These are phyloP conservation scores for Ceratobasidium sp. DNA, from an alignment of 1,284 basidiomycete species.

Conservation along the genomic window DNA sequence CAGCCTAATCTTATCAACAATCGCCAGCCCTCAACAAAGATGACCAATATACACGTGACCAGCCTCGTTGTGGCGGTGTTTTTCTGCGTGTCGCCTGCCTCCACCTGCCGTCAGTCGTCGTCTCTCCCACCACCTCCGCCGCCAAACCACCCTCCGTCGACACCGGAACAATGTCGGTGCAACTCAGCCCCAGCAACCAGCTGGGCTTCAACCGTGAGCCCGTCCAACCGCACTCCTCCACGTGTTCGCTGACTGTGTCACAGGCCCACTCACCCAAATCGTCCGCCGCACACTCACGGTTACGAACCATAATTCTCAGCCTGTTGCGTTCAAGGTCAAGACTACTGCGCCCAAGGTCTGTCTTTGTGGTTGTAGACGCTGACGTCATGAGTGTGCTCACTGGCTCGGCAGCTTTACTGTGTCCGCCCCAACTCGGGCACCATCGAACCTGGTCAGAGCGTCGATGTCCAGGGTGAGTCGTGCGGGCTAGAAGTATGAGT, in stretches of 20 bases:
- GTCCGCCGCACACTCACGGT: constrained; percentile 91
- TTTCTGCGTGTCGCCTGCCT: constrained; percentile 39
- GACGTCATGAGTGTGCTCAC: background rate
- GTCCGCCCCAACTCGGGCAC: constrained; percentile 97
- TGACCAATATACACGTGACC: constrained; percentile 15
- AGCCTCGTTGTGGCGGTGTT: constrained; percentile 35
- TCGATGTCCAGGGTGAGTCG: constrained; percentile 91
- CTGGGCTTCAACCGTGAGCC: constrained; percentile 66
- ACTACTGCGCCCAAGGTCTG: constrained; percentile 96
- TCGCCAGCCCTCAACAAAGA: background rate
- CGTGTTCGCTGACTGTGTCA: background rate
- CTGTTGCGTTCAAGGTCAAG: constrained; percentile 98
- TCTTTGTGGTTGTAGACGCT: background rate
- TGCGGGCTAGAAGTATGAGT: constrained; percentile 18
- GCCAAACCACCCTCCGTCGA: background rate
- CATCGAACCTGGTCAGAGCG: constrained; percentile 93
- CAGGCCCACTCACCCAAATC: constrained; percentile 92
- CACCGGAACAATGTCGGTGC: constrained; percentile 59
- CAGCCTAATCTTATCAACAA: too few species aligned
- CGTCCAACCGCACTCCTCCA: background rate
- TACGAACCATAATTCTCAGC: constrained; percentile 88
- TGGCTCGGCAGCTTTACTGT: constrained; percentile 80
- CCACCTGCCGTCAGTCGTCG: background rate
- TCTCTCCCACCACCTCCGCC: constrained; percentile 21
- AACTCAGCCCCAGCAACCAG: constrained; percentile 62